Evolutionary conservation across 495 filamentous ascomycete genomes (phyloP), one percentile per base, ranked within the genome.

Genomic region (Xylaria bambusicola): DNA sequence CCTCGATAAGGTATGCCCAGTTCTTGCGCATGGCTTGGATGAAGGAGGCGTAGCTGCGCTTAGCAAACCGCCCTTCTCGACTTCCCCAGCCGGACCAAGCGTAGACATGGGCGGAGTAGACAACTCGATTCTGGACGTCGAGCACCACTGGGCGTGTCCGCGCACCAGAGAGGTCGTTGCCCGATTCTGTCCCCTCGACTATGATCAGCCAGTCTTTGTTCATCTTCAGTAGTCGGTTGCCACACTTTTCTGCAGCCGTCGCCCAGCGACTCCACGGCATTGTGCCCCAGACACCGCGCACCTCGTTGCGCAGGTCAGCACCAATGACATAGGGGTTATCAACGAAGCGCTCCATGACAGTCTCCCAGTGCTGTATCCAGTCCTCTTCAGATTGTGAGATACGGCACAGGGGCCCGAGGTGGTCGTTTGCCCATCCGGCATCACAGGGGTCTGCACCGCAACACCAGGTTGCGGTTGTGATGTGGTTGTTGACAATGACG

Each of bases 71-170:
- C 0, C 83, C 82, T 13, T 73, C 75, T 41, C 75, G 49, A 44
- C 76, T 80, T 6, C 83, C 82, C 84, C 84, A 86, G 41, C 84
- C 84, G 42, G 81, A 84, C 84, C 84, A 87, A 15, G 73, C 61
- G 63, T 86, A 86, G 6, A 86, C 84, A 65, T 87, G 84, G 0
- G 79, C 75, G 55, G 80, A 83, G 67, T 86, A 87, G n/a, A 86
- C 82, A 13, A 86, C 75, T 0, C 77, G 73, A 55, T 80, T 59
- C 3, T 72, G 66, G 13, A 83, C 62, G 56, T 81, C 80, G 44
- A 86, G 77, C 41, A 68, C 66, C 8, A 87, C 71, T 7, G 83
- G 84, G 38, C 84, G 75, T 17, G 62, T 64, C 8, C 63, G 66
- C 12, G 74, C 83, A 2, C 78, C 79, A 5, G 73, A 71, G 3